A percentile compares a stretch with the other conserved stretches of the same genome.
These are phyloP conservation scores for Paraphaeosphaeria minitans DNA, from an alignment of 2,329 filamentous ascomycete genomes.

Conservation along the genomic window DNA sequence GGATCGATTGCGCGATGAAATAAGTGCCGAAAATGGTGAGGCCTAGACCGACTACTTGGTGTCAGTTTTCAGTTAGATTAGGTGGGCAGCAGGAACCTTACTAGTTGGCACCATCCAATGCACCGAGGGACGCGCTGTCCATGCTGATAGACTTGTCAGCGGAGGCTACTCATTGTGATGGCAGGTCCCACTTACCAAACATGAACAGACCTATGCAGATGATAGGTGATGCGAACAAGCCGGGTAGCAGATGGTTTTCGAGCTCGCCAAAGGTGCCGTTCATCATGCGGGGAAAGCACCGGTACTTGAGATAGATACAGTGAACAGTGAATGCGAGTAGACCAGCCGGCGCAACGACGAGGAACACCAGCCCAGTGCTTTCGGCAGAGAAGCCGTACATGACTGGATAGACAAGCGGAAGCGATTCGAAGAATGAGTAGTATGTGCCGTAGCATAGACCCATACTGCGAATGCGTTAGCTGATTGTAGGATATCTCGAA, in stretches of 20 bases:
- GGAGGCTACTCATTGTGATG: not conserved
- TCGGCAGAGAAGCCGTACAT: conserved; percentile 11
- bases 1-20: not conserved
- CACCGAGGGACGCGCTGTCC: not conserved
- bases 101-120: not conserved
- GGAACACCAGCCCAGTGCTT: conserved; percentile 24
- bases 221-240: not conserved
- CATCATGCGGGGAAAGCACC: not conserved
- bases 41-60: too few species aligned
- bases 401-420: conserved; percentile 4
- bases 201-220: not conserved
- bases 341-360: not conserved
- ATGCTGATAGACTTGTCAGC: not conserved
- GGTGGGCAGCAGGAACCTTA: too few species aligned
- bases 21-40: too few species aligned
- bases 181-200: not conserved
- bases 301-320: too few species aligned
- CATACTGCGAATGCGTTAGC: conserved; percentile 6
- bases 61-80: too few species aligned
- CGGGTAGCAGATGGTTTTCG: not conserved
- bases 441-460: conserved; percentile 19
- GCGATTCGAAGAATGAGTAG: conserved; percentile 19
- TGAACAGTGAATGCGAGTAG: too few species aligned
- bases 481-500: not conserved
- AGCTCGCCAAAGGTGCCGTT: too few species aligned